A percentile compares a stretch with the other conserved stretches of the same genome.
phyloP scores from a whole-genome alignment of 1,284 basidiomycete genomes.

The Puccinia polysora region DNA sequence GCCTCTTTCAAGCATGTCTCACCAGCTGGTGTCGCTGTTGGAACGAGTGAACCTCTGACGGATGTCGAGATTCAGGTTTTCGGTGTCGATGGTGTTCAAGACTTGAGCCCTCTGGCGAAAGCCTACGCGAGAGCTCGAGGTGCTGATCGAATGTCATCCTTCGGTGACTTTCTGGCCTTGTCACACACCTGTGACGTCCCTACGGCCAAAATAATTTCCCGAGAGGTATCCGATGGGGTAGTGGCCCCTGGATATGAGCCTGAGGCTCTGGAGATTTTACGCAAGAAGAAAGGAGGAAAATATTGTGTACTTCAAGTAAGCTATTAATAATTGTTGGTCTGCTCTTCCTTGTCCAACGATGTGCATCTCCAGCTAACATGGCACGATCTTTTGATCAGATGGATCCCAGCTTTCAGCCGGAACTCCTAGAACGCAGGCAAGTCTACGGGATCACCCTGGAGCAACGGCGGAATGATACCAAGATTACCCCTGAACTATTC shows the following conservation, averaged over 20 bases:
- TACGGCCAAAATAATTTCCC: conserved; percentile 91
- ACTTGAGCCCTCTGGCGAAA: conserved; percentile 78
- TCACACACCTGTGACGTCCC: conserved; percentile 87
- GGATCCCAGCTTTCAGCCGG: conserved; percentile 71
- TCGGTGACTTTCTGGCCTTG: conserved; percentile 96
- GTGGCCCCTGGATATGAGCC: conserved; percentile 88
- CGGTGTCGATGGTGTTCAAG: conserved; percentile 87
- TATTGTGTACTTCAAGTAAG: conserved; percentile 89
- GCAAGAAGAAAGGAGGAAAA: conserved; percentile 97
- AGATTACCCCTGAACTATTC: conserved; percentile 78
- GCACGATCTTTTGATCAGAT: conserved; percentile 58
- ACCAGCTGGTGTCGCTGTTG: conserved; percentile 91
- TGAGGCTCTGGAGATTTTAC: conserved; percentile 82
- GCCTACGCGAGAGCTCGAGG: conserved; percentile 95
- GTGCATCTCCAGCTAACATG: neutral
- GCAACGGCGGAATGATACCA: conserved; percentile 85
- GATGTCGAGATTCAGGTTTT: conserved; percentile 89
- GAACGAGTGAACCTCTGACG: conserved; percentile 65
- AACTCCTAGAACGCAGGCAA: conserved; percentile 80
- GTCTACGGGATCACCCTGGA: conserved; percentile 90
- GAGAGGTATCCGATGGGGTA: conserved; percentile 96
- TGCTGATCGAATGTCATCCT: conserved; percentile 98
- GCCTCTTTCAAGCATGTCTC: conserved; percentile 99
- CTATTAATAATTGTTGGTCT: conserved; percentile 1
- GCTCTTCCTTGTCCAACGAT: too few species aligned